Evolutionary conservation across 208 protist genomes (phyloP), one percentile per base, ranked within the genome.

Genomic region (Leishmania lainsoni): DNA sequence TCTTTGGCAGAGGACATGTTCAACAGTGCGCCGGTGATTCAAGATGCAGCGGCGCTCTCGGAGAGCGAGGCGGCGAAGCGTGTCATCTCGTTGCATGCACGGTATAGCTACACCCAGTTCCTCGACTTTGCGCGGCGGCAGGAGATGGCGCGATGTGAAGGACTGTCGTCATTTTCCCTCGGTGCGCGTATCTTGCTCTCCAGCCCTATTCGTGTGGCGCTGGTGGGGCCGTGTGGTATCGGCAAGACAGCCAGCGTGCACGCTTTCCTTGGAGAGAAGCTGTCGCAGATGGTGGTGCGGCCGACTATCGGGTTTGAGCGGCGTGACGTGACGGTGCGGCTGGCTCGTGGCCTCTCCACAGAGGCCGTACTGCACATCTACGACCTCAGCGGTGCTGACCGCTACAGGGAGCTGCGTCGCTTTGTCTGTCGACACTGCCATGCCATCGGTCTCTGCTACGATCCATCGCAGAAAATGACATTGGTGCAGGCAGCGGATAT

Each of bases 31-130:
- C 22, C 83, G 1, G 79, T 87, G 6, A 81, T 90, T 12, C 83
- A 90, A 68, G 85, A 90, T 69, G 86, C 89, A 10, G 91, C 91
- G 54, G 81, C 84, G 51, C 83, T 90, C 26, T 88, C 90, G 52
- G 82, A 89, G 74, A 90, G 86, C 69, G 91, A 94, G 81, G 89
- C 92, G 32, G 85, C 89, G 10, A 95, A 93, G 84, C 90, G 90
- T 3, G 91, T 93, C 78, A 96, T 97, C 76, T 97, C 94, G 10
- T 85, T 95, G 17, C 90, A 97, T 82, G 90, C 94, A 54, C 85
- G 94, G 45, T 97, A 97, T 84, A 97, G 93, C 85, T 97, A 90
- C 84, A 96, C 94, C 0, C 94, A 97, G 84, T 97, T 97, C 71
- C 85, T 97, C 29, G 92, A 97, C 76, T 97, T 95, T 85, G 86